Conservation (phyloP, 2,329 filamentous ascomycete species). For the Paecilomyces sp. region DNA sequence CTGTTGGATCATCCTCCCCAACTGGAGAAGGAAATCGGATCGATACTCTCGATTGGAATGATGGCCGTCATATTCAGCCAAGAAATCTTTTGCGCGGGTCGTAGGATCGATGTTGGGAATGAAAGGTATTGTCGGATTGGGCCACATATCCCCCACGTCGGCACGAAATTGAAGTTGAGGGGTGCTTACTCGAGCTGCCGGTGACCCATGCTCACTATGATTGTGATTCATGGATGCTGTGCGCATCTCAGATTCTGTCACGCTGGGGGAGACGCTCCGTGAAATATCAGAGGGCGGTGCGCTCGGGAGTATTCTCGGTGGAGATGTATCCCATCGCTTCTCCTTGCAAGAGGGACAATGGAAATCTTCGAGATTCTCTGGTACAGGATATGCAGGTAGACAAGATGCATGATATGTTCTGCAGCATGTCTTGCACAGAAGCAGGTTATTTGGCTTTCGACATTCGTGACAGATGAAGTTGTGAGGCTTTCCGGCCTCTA, state of each 20-base stretch:
- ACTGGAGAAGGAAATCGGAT: constrained; percentile 13
- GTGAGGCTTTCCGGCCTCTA: constrained; percentile 21
- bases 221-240: background rate
- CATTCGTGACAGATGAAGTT: constrained; percentile 23
- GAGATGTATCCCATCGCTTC: constrained; percentile 15
- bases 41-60: constrained; percentile 6
- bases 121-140: constrained; percentile 1
- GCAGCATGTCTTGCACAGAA: constrained; percentile 22
- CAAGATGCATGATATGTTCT: constrained; percentile 23
- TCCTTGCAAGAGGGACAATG: constrained; percentile 19
- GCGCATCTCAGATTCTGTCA: background rate
- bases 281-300: constrained; percentile 6
- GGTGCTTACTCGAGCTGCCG: background rate
- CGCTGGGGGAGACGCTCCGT: constrained; percentile 6
- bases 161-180: background rate
- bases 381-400: constrained; percentile 5
- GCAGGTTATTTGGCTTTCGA: constrained; percentile 16
- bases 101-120: constrained; percentile 8
- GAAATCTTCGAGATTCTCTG: constrained; percentile 8
- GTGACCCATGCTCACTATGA: background rate
- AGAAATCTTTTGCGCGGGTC: constrained; percentile 7
- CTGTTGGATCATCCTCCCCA: constrained; percentile 16
- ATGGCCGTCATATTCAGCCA: constrained; percentile 7
- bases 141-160: background rate
- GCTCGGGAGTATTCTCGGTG: constrained; percentile 7